A percentile compares a stretch with the other conserved stretches of the same genome.
Conservation (phyloP, 305 asterid genomes). For the Nicotiana rustica region DNA sequence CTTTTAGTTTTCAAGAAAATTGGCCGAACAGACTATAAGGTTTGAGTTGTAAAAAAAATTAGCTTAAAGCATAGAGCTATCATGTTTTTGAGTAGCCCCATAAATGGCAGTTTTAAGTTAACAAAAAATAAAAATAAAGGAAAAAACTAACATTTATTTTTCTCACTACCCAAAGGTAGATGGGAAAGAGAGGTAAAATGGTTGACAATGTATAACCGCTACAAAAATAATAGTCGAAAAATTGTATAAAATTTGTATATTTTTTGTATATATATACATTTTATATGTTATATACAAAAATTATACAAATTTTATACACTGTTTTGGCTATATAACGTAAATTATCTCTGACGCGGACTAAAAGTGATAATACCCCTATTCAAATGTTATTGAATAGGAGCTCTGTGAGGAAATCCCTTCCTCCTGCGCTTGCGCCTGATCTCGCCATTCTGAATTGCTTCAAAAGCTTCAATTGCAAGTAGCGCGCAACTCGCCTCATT, state of each 20-base stretch:
- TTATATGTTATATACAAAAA: too few relatives aligned
- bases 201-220: background rate
- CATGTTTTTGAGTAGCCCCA: background rate
- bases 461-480: background rate
- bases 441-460: background rate
- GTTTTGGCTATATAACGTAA: too few relatives aligned
- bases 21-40: background rate
- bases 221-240: too few relatives aligned
- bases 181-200: background rate
- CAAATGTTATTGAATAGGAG: background rate
- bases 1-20: too few relatives aligned
- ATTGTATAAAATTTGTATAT: too few relatives aligned
- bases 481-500: background rate
- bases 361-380: background rate
- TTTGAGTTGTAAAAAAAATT: background rate
- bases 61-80: background rate
- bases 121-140: background rate
- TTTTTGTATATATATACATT: too few relatives aligned
- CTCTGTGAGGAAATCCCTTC: conserved; percentile 32
- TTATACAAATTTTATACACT: too few relatives aligned
- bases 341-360: too few relatives aligned
- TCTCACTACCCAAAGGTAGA: background rate
- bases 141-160: background rate
- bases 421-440: conserved; percentile 26
- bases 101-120: background rate